Evolutionary conservation across 495 filamentous ascomycete genomes (phyloP), one percentile per base, ranked within the genome.

Genomic region (Neurospora sp.): DNA sequence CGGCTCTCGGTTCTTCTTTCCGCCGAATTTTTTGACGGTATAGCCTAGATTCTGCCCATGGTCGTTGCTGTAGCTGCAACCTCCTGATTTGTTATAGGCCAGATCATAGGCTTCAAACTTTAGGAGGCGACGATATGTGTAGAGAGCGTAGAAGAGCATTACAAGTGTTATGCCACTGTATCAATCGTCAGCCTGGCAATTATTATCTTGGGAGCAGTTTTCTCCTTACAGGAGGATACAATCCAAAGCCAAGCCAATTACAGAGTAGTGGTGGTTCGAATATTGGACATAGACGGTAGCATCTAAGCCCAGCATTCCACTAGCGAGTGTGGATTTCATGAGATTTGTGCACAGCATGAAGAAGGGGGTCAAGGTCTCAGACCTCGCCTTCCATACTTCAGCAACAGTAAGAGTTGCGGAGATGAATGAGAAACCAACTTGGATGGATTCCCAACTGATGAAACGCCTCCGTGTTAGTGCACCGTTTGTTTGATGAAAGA

Each of bases 351-450:
- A 82, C 22, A 86, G 77, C 74, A 84, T 79, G 31, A 81, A 77
- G 68, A 85, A 81, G 22, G 83, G 84, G 4, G 85, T 85, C 61
- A 86, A 73, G 18, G 80, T 77, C 71, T 85, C 84, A 47, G 84
- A 80, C 65, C 81, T 80, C 68, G 78, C 77, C 73, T 74, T 79
- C 18, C 82, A 80, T 37, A 85, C 78, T 61, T 85, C 79, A 41
- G 84, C 53, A 40, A 83, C 78, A 39, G 75, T 83, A 72, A 84
- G 76, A 72, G 83, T 39, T 27, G 84, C 80, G 2, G 83, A 81
- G 27, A 84, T 59, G 31, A 80, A 75, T 22, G 82, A 83, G 69
- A 85, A 82, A 68, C 72, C 77, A 37, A 86, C 77, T 53, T 85
- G 85, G 38, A 80, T 81, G 45, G 76, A 75, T 75, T 85, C 85